A percentile compares a stretch with the other conserved stretches of the same genome.
Evolutionary conservation across 306 rosid genomes (phyloP).

Genomic region (Fagus sylvatica): DNA sequence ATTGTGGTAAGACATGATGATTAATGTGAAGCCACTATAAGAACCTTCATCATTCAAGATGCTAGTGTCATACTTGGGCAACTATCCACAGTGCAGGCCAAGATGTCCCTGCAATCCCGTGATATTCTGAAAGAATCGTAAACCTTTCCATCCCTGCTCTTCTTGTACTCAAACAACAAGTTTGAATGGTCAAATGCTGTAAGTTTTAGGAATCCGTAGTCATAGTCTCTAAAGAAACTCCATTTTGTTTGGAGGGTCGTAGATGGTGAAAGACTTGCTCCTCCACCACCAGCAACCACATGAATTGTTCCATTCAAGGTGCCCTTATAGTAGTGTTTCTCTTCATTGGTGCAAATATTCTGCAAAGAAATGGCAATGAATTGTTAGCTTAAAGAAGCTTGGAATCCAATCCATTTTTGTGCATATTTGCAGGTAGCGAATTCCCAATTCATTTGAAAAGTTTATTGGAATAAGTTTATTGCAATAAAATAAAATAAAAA

Average conservation of each 20-base stretch:
- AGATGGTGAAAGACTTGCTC: constrained; percentile 72
- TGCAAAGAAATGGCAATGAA: constrained; percentile 28
- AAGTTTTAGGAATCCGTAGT: constrained; percentile 82
- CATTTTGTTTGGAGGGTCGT: constrained; percentile 65
- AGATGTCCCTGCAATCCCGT: constrained; percentile 74
- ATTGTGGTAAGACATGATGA: not conserved
- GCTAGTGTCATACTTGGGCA: constrained; percentile 69
- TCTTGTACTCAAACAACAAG: constrained; percentile 85
- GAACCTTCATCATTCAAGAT: constrained; percentile 35
- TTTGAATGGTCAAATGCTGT: constrained; percentile 87
- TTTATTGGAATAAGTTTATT: not conserved
- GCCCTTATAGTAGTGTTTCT: constrained; percentile 69
- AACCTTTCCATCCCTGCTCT: constrained; percentile 80
- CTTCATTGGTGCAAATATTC: constrained; percentile 77
- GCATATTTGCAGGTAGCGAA: not conserved
- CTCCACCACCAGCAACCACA: constrained; percentile 90
- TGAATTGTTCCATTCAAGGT: constrained; percentile 86
- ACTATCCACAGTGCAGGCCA: constrained; percentile 72
- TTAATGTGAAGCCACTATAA: not conserved
- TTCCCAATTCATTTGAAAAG: not conserved
- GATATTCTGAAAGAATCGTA: constrained; percentile 77
- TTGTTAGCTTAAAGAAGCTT: constrained; percentile 9
- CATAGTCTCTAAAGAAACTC: constrained; percentile 74
- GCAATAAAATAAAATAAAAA: not conserved
- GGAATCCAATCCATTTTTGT: constrained; percentile 5